Conservation (phyloP, 2,329 filamentous ascomycete species). For the Verticillium nubilum region DNA sequence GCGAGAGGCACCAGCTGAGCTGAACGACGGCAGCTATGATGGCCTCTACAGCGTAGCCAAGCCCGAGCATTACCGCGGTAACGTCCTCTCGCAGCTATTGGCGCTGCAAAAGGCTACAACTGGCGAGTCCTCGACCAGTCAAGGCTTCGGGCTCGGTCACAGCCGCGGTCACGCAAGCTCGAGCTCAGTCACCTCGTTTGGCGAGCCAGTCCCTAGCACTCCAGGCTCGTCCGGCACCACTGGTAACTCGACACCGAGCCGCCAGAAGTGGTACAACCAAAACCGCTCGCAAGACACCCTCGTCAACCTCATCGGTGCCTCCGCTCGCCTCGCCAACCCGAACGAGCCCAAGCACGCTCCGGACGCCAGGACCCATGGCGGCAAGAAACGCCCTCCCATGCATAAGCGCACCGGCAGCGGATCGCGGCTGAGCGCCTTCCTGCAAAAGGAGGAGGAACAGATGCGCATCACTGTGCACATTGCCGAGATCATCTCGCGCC, state of each 20-base stretch:
- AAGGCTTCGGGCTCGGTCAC: slow-evolving; percentile 7
- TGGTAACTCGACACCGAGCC: slow-evolving; percentile 29
- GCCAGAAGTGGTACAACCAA: slow-evolving; percentile 43
- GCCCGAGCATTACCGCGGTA: slow-evolving; percentile 36
- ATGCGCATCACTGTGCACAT: slow-evolving; percentile 44
- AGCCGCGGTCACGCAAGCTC: not conserved
- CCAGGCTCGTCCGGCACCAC: slow-evolving; percentile 26
- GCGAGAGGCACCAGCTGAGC: slow-evolving; percentile 20
- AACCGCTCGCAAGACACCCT: slow-evolving; percentile 41
- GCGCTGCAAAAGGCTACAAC: slow-evolving; percentile 39
- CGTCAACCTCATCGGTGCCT: slow-evolving; percentile 41
- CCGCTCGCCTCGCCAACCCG: slow-evolving; percentile 33
- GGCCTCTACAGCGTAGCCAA: slow-evolving; percentile 34
- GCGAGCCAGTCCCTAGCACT: slow-evolving; percentile 24
- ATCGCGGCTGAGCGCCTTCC: slow-evolving; percentile 29
- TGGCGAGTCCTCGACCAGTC: slow-evolving; percentile 13
- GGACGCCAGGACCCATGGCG: slow-evolving; percentile 14
- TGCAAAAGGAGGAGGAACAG: slow-evolving; percentile 35
- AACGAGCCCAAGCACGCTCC: slow-evolving; percentile 12
- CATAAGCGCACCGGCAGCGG: slow-evolving; percentile 30
- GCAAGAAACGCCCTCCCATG: slow-evolving; percentile 26
- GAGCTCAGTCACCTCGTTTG: slow-evolving; percentile 10
- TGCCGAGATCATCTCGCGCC: slow-evolving; percentile 65
- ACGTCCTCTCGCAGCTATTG: slow-evolving; percentile 39
- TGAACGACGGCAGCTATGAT: slow-evolving; percentile 33